Percentiles rank a stretch among this genome's conserved stretches.
Conservation (phyloP, 1,284 basidiomycete genomes). For the Albatrellus sp. region DNA sequence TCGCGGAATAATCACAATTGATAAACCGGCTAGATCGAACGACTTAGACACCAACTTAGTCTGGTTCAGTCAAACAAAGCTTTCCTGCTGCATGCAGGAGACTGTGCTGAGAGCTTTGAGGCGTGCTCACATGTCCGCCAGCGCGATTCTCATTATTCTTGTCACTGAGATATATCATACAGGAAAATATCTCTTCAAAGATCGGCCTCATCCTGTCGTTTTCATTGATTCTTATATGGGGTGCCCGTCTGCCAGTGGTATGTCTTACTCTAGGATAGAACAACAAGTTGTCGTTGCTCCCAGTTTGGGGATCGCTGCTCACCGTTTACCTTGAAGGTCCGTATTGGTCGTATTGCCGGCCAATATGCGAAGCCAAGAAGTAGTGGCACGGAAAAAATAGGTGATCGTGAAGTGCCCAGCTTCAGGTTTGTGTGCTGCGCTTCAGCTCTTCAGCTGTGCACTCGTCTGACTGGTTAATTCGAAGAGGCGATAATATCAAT, state of each 20-base stretch:
- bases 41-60: constrained; percentile 68
- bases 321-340: constrained; percentile 35
- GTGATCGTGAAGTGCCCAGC: constrained; percentile 58
- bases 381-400: constrained; percentile 72
- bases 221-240: constrained; percentile 91
- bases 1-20: background rate
- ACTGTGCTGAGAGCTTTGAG: constrained; percentile 92
- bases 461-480: background rate
- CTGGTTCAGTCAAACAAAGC: constrained; percentile 81
- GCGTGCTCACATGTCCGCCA: constrained; percentile 72
- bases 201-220: constrained; percentile 92
- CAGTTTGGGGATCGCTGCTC: no score
- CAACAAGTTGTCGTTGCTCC: no score
- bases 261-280: constrained; percentile 19
- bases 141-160: background rate
- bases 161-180: constrained; percentile 3
- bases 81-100: constrained; percentile 92
- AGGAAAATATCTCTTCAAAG: constrained; percentile 91
- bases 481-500: constrained; percentile 95
- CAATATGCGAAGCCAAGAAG: constrained; percentile 96
- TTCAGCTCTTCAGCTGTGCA: background rate
- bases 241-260: constrained; percentile 81
- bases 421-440: constrained; percentile 46
- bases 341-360: constrained; percentile 86
- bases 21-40: constrained; percentile 55